A percentile compares a stretch with the other conserved stretches of the same genome.
Evolutionary conservation across 1,284 basidiomycete species (phyloP).

Genomic region (Cutaneotrichosporon sp.): DNA sequence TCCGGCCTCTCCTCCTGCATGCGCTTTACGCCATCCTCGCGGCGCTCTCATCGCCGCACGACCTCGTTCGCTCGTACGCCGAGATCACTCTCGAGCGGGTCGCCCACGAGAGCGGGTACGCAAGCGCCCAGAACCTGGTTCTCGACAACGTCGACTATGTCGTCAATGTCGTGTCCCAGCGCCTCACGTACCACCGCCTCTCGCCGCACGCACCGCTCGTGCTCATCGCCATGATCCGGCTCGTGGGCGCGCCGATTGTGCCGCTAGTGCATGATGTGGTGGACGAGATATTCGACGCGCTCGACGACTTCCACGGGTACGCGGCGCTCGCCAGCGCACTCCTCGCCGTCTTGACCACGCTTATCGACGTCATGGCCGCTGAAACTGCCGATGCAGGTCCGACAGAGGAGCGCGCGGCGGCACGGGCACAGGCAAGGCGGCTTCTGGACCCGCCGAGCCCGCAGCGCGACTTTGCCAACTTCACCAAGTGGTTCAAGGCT

Average conservation of each 20-base stretch:
- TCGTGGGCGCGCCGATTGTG: conserved; percentile 81
- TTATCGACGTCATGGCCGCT: conserved; percentile 80
- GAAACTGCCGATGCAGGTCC: conserved; percentile 58
- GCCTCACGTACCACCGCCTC: conserved; percentile 72
- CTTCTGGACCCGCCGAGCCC: conserved; percentile 45
- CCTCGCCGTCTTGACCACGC: conserved; percentile 71
- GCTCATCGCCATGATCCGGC: conserved; percentile 73
- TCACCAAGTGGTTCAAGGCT: conserved; percentile 66
- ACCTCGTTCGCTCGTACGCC: conserved; percentile 69
- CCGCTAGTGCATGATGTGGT: conserved; percentile 85
- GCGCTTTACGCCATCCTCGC: conserved; percentile 80
- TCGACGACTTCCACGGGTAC: conserved; percentile 93
- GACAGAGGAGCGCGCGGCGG: conserved; percentile 29
- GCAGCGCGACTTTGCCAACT: conserved; percentile 51
- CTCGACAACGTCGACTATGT: conserved; percentile 93
- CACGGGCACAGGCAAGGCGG: conserved; percentile 48
- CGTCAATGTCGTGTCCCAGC: conserved; percentile 79
- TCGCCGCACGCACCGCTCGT: conserved; percentile 64
- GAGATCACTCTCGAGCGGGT: conserved; percentile 69
- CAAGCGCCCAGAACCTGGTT: conserved; percentile 76
- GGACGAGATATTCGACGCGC: conserved; percentile 89
- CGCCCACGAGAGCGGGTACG: conserved; percentile 71
- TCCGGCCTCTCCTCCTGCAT: conserved; percentile 69
- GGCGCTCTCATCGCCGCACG: conserved; percentile 69
- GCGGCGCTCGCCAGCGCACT: conserved; percentile 56